Evolutionary conservation across 176 grass and related monocot species (phyloP), one percentile per base, ranked within the genome.

Genomic region (Aegilops bicornis): DNA sequence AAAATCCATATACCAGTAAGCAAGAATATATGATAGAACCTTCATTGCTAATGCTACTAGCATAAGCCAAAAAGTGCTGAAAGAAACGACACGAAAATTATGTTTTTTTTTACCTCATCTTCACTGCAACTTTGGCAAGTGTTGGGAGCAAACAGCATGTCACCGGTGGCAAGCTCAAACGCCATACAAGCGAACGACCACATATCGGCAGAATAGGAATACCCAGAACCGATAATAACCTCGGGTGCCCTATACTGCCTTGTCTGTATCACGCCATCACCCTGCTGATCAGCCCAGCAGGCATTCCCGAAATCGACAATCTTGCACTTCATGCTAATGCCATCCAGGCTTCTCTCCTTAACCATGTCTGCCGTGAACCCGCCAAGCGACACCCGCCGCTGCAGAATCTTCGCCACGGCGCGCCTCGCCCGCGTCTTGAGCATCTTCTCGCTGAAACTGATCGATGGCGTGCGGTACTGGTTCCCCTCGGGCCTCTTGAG

Each of bases 281-380:
- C 73, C 65, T 96, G 89, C 82, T 92, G 90, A 90, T 91, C 59
- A 33, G 47, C 86, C 89, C 88, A 95, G 83, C 93, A 92, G 22
- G 93, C 93, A 39, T 95, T 98, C 42, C 96, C 96, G 27, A 98
- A 92, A 92, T 98, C 96, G 7, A 98, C 96, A 67, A 98, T 88
- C 90, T 98, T 98, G 87, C 96, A 98, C 75, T 89, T 84, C 82
- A 98, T 75, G 73, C 90, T 91, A 70, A 98, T 82, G 16, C 91
- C 92, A 67, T 98, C 93, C 79, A 98, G 90, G 76, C 82, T 94
- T 63, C 93, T 95, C 79, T 90, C 89, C 68, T 81, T 88, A 69
- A 91, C 91, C 64, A 88, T 12, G 54, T 92, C 85, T 33, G 70
- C 47, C 0, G 50, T n/a, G 69, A 82, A 10, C 23, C 91, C 93